Percentiles rank a stretch among this genome's conserved stretches.
Conservation (phyloP, 1,139 yeast species). For the Lodderomyces metapsilosis region DNA sequence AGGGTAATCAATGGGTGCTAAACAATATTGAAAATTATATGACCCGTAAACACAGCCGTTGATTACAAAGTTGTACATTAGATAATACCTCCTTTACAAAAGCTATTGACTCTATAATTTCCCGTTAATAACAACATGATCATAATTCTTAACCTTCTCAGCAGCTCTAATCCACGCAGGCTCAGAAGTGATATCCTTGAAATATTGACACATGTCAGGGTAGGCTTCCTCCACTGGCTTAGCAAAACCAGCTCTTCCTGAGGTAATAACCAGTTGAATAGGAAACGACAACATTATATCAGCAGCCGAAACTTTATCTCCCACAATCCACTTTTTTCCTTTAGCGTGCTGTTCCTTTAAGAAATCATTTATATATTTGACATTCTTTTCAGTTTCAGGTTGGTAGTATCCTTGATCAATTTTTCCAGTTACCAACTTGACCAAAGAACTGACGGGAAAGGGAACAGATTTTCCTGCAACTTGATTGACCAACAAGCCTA, state of each 20-base stretch:
- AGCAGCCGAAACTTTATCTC: conserved; percentile 36
- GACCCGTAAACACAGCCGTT: no score
- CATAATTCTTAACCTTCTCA: conserved; percentile 13
- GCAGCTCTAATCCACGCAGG: conserved; percentile 23
- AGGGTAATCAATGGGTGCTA: no score
- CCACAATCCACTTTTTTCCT: conserved; percentile 33
- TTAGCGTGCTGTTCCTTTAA: conserved; percentile 22
- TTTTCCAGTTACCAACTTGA: conserved; percentile 21
- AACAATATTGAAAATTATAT: no score
- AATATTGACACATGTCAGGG: background rate
- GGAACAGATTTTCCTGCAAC: conserved; percentile 32
- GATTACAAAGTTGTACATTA: no score
- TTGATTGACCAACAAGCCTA: conserved; percentile 28
- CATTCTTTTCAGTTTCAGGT: conserved; percentile 24
- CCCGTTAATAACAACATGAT: conserved; percentile 3
- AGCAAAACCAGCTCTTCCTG: conserved; percentile 11
- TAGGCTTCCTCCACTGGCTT: conserved; percentile 10
- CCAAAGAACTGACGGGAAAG: conserved; percentile 25
- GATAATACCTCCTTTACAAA: no score
- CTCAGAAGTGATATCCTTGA: conserved; percentile 16
- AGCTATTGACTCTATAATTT: no score
- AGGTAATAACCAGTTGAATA: conserved; percentile 20
- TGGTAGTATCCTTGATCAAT: conserved; percentile 29
- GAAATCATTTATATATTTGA: conserved; percentile 30
- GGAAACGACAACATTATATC: conserved; percentile 42